These are phyloP conservation scores for Nemania sp. DNA, from an alignment of 2,329 filamentous ascomycete species.

Conservation along the genomic window DNA sequence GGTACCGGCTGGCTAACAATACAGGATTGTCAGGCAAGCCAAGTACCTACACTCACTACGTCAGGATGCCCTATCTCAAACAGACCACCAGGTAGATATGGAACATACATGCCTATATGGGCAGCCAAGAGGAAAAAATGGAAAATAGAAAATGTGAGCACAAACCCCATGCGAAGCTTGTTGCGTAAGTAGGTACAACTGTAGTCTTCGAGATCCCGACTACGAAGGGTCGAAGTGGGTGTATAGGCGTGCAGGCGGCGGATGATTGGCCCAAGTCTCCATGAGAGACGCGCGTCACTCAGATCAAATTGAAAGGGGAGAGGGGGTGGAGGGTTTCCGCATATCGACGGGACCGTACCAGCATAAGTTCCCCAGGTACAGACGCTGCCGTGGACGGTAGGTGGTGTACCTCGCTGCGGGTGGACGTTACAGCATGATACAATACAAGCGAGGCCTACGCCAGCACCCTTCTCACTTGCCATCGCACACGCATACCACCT, in stretches of 20 bases:
- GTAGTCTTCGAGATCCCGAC: constrained; percentile 23
- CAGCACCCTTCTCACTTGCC: constrained; percentile 21
- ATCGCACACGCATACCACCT: constrained; percentile 31
- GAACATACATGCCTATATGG: background rate
- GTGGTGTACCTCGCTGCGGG: background rate
- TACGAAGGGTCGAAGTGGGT: constrained; percentile 13
- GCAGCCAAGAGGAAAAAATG: background rate
- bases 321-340: constrained; percentile 29
- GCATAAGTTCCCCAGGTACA: background rate
- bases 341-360: background rate
- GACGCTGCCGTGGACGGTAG: background rate
- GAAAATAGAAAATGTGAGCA: background rate
- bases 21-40: too few species aligned
- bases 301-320: constrained; percentile 32
- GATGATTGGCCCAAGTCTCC: constrained; percentile 42
- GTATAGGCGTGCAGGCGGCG: background rate
- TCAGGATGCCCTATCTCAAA: background rate
- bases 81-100: background rate
- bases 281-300: constrained; percentile 49
- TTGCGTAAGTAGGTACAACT: constrained; percentile 6
- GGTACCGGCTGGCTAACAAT: background rate
- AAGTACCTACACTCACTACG: background rate
- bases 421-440: constrained; percentile 12
- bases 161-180: constrained; percentile 9
- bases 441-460: constrained; percentile 26